Conservation (phyloP, 306 rosid species). For the Cucurbita pepo region DNA sequence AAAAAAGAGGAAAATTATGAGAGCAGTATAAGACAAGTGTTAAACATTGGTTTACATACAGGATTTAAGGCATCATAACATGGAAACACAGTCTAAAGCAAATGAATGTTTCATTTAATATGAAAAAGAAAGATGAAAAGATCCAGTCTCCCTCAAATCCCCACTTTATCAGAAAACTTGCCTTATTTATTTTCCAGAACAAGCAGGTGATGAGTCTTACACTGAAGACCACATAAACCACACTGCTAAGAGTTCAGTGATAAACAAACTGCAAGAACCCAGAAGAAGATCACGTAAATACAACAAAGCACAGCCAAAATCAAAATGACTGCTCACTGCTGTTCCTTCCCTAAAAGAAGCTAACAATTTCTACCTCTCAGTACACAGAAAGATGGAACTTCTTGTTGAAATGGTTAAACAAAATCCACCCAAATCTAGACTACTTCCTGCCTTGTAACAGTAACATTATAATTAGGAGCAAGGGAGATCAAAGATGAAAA, state of each 20-base stretch:
- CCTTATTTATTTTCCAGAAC: neutral
- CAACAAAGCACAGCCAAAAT: conserved; percentile 3
- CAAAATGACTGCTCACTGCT: neutral
- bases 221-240: neutral
- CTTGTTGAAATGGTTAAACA: neutral
- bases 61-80: no score
- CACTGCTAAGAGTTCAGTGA: neutral
- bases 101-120: neutral
- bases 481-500: neutral
- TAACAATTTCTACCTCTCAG: neutral
- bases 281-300: neutral
- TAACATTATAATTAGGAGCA: neutral
- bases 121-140: neutral
- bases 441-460: neutral
- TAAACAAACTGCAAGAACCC: neutral
- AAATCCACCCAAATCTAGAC: neutral
- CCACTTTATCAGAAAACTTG: neutral
- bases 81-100: no score
- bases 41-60: no score
- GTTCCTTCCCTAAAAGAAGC: neutral
- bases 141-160: neutral
- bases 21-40: no score
- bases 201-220: neutral
- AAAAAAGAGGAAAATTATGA: no score
- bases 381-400: neutral